These are phyloP conservation scores for Tolypocladium nubicola DNA, from an alignment of 2,329 filamentous ascomycete species.

Conservation along the genomic window DNA sequence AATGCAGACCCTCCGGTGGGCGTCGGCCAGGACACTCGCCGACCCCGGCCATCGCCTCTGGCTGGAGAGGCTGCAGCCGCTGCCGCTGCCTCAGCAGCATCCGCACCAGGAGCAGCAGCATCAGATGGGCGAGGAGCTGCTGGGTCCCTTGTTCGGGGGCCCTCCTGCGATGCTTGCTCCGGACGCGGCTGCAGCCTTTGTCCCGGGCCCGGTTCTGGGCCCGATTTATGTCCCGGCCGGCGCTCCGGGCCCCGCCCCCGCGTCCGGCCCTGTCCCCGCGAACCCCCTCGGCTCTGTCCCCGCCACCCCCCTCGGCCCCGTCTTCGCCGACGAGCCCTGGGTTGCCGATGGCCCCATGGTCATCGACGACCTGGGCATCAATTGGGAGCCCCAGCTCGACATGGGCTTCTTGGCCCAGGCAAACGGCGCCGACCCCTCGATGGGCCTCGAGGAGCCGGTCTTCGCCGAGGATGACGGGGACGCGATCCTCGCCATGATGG, in stretches of 20 bases:
- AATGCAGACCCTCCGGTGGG: rapidly evolving
- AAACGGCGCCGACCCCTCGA: too few species aligned
- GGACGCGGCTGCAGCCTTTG: too few species aligned
- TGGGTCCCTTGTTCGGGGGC: background rate
- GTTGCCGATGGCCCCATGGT: too few species aligned
- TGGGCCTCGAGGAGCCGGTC: too few species aligned
- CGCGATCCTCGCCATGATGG: too few species aligned
- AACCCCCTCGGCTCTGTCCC: too few species aligned
- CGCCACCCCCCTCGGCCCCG: too few species aligned
- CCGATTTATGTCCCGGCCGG: background rate
- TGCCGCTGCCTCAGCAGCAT: background rate
- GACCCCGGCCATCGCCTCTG: background rate
- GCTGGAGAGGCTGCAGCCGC: background rate
- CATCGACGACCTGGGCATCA: background rate
- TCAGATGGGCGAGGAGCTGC: too few species aligned
- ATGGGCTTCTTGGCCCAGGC: background rate
- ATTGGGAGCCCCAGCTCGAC: background rate
- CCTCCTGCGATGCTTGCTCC: background rate
- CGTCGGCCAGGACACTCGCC: background rate
- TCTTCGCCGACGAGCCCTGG: too few species aligned
- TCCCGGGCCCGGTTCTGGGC: too few species aligned
- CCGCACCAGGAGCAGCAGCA: background rate
- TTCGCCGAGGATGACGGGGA: too few species aligned
- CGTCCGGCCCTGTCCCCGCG: too few species aligned
- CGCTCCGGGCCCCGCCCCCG: background rate